Evolutionary conservation across 306 rosid species (phyloP).

Genomic region (Lupinus albus): DNA sequence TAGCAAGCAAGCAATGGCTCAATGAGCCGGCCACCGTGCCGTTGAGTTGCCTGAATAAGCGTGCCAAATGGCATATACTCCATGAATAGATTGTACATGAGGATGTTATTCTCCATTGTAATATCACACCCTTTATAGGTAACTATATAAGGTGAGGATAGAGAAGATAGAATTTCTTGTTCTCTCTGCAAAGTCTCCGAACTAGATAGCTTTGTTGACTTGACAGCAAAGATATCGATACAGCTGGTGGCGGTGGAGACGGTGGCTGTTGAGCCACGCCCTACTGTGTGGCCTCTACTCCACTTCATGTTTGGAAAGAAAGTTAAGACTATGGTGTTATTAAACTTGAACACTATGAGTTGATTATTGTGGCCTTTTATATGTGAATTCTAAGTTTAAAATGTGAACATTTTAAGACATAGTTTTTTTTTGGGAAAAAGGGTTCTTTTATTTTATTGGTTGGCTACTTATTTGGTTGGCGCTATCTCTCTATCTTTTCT

Average conservation of each 20-base stretch:
- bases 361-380: slow-evolving; percentile 22
- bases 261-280: slow-evolving; percentile 82
- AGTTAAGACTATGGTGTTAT: background rate
- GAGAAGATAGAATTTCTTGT: slow-evolving; percentile 60
- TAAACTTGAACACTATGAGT: background rate
- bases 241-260: slow-evolving; percentile 59
- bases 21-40: slow-evolving; percentile 46
- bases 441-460: slow-evolving; percentile 51
- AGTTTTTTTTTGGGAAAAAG: background rate
- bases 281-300: slow-evolving; percentile 71
- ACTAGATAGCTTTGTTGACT: slow-evolving; percentile 59
- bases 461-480: slow-evolving; percentile 67
- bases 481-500: slow-evolving; percentile 33
- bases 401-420: slow-evolving; percentile 12
- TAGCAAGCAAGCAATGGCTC: slow-evolving; percentile 47
- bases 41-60: slow-evolving; percentile 42
- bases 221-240: slow-evolving; percentile 59
- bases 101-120: slow-evolving; percentile 54
- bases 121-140: slow-evolving; percentile 65
- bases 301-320: slow-evolving; percentile 58
- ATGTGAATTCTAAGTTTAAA: slow-evolving; percentile 15
- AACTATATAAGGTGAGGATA: slow-evolving; percentile 61
- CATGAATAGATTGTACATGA: slow-evolving; percentile 72
- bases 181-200: slow-evolving; percentile 65
- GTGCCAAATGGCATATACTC: slow-evolving; percentile 69